These are phyloP conservation scores for Eutrema heterophyllum DNA, from an alignment of 345 rosid species.

Conservation along the genomic window DNA sequence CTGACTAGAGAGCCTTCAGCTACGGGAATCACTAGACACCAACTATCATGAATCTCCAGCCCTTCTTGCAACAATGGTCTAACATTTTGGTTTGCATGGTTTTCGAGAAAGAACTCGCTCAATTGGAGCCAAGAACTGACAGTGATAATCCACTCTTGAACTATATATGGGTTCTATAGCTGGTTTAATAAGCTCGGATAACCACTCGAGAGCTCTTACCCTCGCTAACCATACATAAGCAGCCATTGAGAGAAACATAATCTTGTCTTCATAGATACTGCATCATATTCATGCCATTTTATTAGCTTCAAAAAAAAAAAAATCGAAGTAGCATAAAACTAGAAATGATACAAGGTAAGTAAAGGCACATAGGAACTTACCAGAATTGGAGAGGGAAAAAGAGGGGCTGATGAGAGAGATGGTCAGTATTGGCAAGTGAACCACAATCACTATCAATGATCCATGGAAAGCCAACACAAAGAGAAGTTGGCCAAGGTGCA, in stretches of 20 bases:
- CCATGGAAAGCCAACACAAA: conserved; percentile 10
- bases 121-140: conserved; percentile 14
- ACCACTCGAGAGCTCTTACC: not conserved
- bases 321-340: not conserved
- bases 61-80: not conserved
- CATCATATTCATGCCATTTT: not conserved
- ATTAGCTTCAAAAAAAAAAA: not conserved
- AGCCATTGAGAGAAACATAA: not conserved
- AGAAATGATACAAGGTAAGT: not conserved
- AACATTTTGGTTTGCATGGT: not conserved
- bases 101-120: conserved; percentile 13
- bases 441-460: conserved; percentile 3
- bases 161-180: not conserved
- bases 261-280: not conserved
- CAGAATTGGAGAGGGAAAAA: not conserved
- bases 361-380: conserved; percentile 1
- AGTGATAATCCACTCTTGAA: conserved; percentile 2
- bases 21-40: not conserved
- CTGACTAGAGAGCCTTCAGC: conserved; percentile 4
- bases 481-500: not conserved
- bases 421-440: conserved; percentile 9
- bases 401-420: conserved; percentile 3
- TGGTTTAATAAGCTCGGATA: not conserved
- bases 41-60: not conserved
- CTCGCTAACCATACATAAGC: not conserved